Evolutionary conservation across 352 stramenopile species (phyloP).

Genomic region (Phytophthora hybrid): DNA sequence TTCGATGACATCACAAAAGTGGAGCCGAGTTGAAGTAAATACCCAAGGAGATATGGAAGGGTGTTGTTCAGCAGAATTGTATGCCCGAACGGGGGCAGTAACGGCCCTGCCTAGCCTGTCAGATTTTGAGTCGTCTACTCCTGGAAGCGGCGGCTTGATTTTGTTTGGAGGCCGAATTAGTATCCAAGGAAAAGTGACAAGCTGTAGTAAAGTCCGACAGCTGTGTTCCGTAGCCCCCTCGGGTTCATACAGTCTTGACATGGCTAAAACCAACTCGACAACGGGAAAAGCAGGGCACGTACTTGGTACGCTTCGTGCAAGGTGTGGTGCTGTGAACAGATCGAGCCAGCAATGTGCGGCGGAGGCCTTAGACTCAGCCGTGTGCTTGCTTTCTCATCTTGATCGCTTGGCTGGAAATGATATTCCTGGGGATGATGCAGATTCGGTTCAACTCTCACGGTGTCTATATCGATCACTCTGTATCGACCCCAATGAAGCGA

Average conservation of each 20-base stretch:
- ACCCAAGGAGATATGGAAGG: constrained; percentile 56
- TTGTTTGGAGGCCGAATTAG: constrained; percentile 54
- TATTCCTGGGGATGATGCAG: constrained; percentile 73
- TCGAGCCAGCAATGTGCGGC: constrained; percentile 57
- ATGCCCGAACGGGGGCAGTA: constrained; percentile 52
- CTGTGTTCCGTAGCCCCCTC: constrained; percentile 44
- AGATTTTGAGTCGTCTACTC: constrained; percentile 38
- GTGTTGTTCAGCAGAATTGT: constrained; percentile 52
- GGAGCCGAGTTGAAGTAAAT: constrained; percentile 64
- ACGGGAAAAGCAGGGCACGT: constrained; percentile 63
- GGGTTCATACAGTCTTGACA: constrained; percentile 54
- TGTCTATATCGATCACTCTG: constrained; percentile 82
- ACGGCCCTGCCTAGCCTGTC: constrained; percentile 54
- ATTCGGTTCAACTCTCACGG: constrained; percentile 82
- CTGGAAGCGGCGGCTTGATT: constrained; percentile 41
- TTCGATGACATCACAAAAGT: constrained; percentile 72
- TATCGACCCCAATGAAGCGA: constrained; percentile 80
- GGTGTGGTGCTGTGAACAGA: constrained; percentile 42
- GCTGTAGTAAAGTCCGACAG: constrained; percentile 41
- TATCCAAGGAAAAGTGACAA: constrained; percentile 33
- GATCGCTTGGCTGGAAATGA: constrained; percentile 82
- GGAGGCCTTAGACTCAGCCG: constrained; percentile 63
- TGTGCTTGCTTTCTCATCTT: constrained; percentile 83
- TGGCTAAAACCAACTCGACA: constrained; percentile 60
- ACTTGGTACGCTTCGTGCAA: constrained; percentile 57